Evolutionary conservation across 2,329 filamentous ascomycete species (phyloP), one percentile per base, ranked within the genome.

Genomic region (Cadophora sp.): DNA sequence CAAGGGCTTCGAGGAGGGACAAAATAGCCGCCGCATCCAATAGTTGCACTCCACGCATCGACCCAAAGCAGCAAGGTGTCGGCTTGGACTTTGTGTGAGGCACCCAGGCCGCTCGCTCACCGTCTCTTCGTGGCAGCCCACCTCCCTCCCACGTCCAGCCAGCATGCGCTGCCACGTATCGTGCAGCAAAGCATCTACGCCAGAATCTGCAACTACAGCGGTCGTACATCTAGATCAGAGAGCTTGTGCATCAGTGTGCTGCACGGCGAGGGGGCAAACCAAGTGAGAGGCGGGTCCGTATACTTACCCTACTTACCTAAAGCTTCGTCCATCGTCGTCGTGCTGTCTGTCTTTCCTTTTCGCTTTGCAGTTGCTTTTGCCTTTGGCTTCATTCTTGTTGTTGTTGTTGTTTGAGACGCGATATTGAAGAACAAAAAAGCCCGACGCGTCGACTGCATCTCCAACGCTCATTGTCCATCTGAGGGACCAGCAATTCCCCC

Each of bases 111-210:
- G 53, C 33, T 58, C 66, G 18, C 59, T 56, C 53, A 27, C 36
- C 43, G 53, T 53, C 51, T 65, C 56, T 30, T 63, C 24, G 47
- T 60, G 5, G 53, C 62, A 53, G 45, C 62, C 16, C 18, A 27
- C 16, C 18, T 20, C 55, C 22, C n/a, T n/a, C n/a, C n/a, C n/a
- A n/a, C n/a, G n/a, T 30, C 6, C 18, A n/a, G 36, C 45, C 45
- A 20, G 45, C 53, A 67, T 68, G 73, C 69, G 73, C 70, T 74
- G 74, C 72, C 73, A 75, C 73, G 73, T 75, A 72, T 69, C 67
- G 64, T 72, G 72, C 72, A 72, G 68, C 50, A 67, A 39, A 24
- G 39, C 65, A 67, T 69, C 61, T 59, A 68, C 72, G 71, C 72
- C 72, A 73, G 71, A 68, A 70, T 71, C 72, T 75, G 74, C 72